Conservation (phyloP, 2,329 filamentous ascomycete species). For the Calonectria hongkongensis region DNA sequence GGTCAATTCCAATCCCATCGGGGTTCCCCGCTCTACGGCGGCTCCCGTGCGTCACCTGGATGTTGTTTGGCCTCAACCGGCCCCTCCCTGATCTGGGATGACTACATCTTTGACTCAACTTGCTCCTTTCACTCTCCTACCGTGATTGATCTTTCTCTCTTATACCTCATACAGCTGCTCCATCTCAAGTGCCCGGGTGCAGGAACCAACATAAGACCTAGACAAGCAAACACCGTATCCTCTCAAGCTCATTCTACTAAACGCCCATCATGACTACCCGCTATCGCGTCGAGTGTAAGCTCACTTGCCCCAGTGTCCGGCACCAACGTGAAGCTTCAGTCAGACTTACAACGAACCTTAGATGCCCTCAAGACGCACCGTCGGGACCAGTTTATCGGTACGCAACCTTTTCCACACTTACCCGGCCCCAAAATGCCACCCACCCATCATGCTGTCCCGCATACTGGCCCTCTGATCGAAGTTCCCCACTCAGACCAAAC, state of each 20-base stretch:
- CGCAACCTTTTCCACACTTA: conserved; percentile 33
- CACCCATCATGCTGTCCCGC: not conserved
- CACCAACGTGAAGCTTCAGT: conserved; percentile 28
- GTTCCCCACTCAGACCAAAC: conserved; percentile 25
- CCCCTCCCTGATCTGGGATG: conserved; percentile 39
- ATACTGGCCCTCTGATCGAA: conserved; percentile 28
- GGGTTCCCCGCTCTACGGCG: conserved; percentile 53
- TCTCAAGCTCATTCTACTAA: not conserved
- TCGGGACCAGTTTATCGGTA: conserved; percentile 90
- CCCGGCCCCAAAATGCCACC: not conserved
- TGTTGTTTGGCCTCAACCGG: conserved; percentile 36
- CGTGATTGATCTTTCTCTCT: not conserved
- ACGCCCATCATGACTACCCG: conserved; percentile 73
- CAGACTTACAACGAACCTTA: conserved; percentile 57
- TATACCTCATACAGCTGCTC: not conserved
- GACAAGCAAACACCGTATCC: not conserved
- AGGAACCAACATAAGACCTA: not conserved
- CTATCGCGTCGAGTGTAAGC: conserved; percentile 84
- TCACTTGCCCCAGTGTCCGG: conserved; percentile 20
- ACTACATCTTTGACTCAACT: conserved; percentile 41
- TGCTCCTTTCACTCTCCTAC: conserved; percentile 39
- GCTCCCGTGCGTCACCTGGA: conserved; percentile 49
- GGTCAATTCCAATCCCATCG: conserved; percentile 45
- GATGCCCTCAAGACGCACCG: conserved; percentile 87
- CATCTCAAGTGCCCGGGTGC: not conserved